Base-by-base conservation (phyloP, 2,329 filamentous ascomycete species). In the Epichloe gansuensis region DNA sequence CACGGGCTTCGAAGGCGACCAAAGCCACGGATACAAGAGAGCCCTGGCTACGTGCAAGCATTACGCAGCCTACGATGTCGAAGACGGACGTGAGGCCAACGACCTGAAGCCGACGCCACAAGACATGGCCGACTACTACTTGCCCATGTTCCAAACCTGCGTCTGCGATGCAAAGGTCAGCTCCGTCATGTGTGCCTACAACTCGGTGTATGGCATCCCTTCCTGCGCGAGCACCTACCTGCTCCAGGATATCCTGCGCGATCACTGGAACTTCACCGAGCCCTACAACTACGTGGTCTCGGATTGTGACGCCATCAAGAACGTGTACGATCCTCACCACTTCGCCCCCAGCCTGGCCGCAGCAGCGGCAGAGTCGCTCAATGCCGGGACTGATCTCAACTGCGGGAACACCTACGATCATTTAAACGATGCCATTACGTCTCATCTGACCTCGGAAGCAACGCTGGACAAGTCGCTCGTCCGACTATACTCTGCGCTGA, bases 101-200 rank as follows among this genome's bases (percentile, higher is more conserved):
- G 71, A 84, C 60, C 74, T 80, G 5, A 67, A 73, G 12, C 75
- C 83, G 53, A 69, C 71, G 9, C 67, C 71, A 47, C 82, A 85
- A 57, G 83, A 87, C 54, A 66, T 87, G 4, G 72, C 76, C 0
- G 82, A 85, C 58, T 87, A 85, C 65, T 86, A 84, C 59, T 71
- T 84, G 41, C 81, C 78, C 1, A 75, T 81, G 0, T 87, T 87
- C 66, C 71, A 82, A 59, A 74, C 74, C 61, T 85, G 82, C 63
- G 78, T 75, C 44, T 71, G 76, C 11, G 77, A 82, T 59, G 73
- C 75, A 3, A 71, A 74, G 45, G 76, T 76, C 3, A 71, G 72
- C 15, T 81, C 80, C 36, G 69, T 82, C 56, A 82, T 82, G 79
- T 81, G 78, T 58, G 74, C 74, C 0, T 82, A 82, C 62, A 82